Percentiles rank a stretch among this genome's conserved stretches.
phyloP scores from a whole-genome alignment of 441 rosid genomes.

The Jatropha podagrica region DNA sequence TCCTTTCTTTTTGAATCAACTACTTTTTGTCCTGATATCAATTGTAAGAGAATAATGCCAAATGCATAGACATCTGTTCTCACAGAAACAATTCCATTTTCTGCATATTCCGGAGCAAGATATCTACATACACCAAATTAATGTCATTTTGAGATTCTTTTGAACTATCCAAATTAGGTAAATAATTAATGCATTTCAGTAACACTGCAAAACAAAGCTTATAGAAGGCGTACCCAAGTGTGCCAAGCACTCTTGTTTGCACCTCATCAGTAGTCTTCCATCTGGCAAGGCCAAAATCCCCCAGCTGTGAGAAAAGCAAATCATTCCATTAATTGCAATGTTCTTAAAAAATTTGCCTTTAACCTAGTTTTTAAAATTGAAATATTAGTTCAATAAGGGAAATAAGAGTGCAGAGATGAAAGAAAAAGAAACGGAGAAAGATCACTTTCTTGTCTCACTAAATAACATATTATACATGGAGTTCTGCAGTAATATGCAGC shows the following conservation, averaged over 20 bases:
- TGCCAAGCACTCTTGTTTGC: slow-evolving; percentile 55
- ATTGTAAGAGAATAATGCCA: slow-evolving; percentile 52
- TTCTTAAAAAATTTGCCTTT: too few relatives aligned
- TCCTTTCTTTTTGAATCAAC: slow-evolving; percentile 29
- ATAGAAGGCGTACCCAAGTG: slow-evolving; percentile 45
- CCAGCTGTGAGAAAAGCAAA: slow-evolving; percentile 34
- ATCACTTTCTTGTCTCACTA: too few relatives aligned
- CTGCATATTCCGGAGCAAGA: slow-evolving; percentile 65
- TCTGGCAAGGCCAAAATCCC: slow-evolving; percentile 69
- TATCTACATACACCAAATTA: slow-evolving; percentile 34
- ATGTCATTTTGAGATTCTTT: background rate
- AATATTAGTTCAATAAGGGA: background rate
- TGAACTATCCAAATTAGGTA: background rate
- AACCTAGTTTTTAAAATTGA: background rate
- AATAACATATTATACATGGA: too few relatives aligned
- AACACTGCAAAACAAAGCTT: background rate
- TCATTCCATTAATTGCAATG: slow-evolving; percentile 13
- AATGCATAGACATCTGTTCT: slow-evolving; percentile 62
- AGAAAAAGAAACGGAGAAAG: background rate
- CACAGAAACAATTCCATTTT: slow-evolving; percentile 53
- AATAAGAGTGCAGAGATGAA: background rate
- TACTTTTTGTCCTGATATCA: slow-evolving; percentile 53
- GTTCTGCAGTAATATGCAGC: background rate
- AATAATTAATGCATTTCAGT: background rate
- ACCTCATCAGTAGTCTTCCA: slow-evolving; percentile 52